A percentile compares a stretch with the other conserved stretches of the same genome.
Evolutionary conservation across 164 flowering plant species (phyloP).

Genomic region (Platanus orientalis): DNA sequence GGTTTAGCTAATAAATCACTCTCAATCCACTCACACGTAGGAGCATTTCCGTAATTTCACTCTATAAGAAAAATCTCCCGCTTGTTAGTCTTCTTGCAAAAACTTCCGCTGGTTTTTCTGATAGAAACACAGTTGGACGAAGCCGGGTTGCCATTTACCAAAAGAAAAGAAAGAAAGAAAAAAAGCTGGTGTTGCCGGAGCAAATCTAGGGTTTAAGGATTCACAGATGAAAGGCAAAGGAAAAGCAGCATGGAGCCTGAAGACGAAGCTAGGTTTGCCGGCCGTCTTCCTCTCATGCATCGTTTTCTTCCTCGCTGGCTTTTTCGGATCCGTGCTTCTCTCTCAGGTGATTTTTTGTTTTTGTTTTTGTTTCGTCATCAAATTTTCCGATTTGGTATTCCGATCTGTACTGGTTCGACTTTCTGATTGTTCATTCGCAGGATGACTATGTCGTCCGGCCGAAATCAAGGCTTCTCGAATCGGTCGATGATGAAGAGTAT

Average conservation of each 20-base stretch:
- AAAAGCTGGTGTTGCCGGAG: too few species aligned
- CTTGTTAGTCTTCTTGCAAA: too few species aligned
- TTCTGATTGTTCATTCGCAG: constrained; percentile 17
- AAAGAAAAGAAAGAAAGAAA: too few species aligned
- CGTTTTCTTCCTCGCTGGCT: constrained; percentile 66
- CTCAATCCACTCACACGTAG: too few species aligned
- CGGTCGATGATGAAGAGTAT: constrained; percentile 19
- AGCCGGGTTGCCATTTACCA: too few species aligned
- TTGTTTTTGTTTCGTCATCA: not conserved
- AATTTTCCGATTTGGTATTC: not conserved
- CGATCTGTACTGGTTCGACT: not conserved
- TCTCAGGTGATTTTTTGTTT: constrained; percentile 38
- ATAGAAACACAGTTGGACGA: too few species aligned
- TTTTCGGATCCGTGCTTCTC: constrained; percentile 48
- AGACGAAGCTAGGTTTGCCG: constrained; percentile 46
- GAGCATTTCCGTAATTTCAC: too few species aligned
- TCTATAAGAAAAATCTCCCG: too few species aligned
- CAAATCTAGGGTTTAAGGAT: too few species aligned
- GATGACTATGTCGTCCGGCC: constrained; percentile 18
- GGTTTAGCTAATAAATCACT: too few species aligned
- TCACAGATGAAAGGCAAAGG: constrained; percentile 31
- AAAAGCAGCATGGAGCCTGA: constrained; percentile 25
- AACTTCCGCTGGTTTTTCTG: too few species aligned
- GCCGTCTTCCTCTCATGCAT: constrained; percentile 36
- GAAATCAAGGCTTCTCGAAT: constrained; percentile 28